A percentile compares a stretch with the other conserved stretches of the same genome.
These are phyloP conservation scores for Herpotrichia juniperi DNA, from an alignment of 2,329 filamentous ascomycete species.

Conservation along the genomic window DNA sequence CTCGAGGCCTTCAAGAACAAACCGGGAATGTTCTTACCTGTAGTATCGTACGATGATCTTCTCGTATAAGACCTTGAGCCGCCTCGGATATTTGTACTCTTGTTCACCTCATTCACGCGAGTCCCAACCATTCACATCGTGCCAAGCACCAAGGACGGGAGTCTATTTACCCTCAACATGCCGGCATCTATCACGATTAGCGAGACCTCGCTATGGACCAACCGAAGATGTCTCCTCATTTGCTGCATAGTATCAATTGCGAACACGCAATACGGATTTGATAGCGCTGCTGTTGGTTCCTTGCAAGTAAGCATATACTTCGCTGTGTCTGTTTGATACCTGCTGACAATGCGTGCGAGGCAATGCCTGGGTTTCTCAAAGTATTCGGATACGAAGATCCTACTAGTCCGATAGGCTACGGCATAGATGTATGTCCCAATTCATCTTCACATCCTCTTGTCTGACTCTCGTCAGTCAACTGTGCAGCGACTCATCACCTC, in stretches of 20 bases:
- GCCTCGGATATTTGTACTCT: no score
- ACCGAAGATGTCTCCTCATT: conserved; percentile 55
- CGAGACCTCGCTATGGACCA: conserved; percentile 26
- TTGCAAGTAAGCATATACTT: conserved; percentile 18
- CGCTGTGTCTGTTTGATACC: not conserved
- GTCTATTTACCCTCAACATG: not conserved
- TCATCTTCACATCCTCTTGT: not conserved
- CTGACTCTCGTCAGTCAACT: conserved; percentile 44
- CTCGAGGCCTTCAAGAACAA: not conserved
- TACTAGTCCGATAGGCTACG: conserved; percentile 42
- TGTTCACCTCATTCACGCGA: not conserved
- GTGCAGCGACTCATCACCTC: conserved; percentile 62
- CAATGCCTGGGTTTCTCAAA: conserved; percentile 58
- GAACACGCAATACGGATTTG: conserved; percentile 61
- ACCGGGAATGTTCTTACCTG: not conserved
- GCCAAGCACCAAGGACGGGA: no score
- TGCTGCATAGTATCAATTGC: conserved; percentile 55
- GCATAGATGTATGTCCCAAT: conserved; percentile 47
- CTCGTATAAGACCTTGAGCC: no score
- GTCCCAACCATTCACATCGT: no score
- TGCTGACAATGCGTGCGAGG: conserved; percentile 39
- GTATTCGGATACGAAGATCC: conserved; percentile 59
- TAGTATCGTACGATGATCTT: no score
- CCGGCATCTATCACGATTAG: not conserved
- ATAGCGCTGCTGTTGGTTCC: conserved; percentile 54